Percentiles rank a stretch among this genome's conserved stretches.
These are phyloP conservation scores for Insectozyma bohioensis DNA, from an alignment of 1,139 yeast species.

Conservation along the genomic window DNA sequence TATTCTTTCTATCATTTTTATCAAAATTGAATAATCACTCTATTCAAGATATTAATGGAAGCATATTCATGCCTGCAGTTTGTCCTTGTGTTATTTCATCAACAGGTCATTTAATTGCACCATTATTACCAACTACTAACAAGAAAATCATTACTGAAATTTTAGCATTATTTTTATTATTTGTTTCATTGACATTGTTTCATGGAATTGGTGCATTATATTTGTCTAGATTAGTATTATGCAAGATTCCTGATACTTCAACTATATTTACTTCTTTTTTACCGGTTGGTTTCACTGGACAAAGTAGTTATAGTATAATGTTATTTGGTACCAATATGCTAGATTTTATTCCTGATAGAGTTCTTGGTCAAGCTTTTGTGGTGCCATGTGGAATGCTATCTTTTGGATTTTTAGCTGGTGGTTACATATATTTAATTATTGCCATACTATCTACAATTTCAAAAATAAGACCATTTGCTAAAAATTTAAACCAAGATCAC, in stretches of 20 bases:
- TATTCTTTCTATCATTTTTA: conserved; percentile 14
- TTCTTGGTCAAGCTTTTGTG: conserved; percentile 13
- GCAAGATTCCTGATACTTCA: conserved; percentile 12
- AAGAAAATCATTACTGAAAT: conserved; percentile 12
- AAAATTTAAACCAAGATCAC: conserved; percentile 21
- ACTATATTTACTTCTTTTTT: conserved; percentile 20
- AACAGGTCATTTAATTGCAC: conserved; percentile 12
- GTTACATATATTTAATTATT: conserved; percentile 58
- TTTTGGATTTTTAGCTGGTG: conserved; percentile 54
- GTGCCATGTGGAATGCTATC: conserved; percentile 30
- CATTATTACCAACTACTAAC: conserved; percentile 9
- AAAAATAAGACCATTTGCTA: conserved; percentile 30
- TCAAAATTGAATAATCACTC: conserved; percentile 12
- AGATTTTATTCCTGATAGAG: conserved; percentile 16
- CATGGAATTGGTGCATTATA: conserved; percentile 14
- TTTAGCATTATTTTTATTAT: conserved; percentile 10
- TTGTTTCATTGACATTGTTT: conserved; percentile 10
- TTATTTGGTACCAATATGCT: conserved; percentile 49
- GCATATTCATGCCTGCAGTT: conserved; percentile 13
- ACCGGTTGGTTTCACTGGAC: conserved; percentile 56
- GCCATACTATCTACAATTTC: conserved; percentile 47
- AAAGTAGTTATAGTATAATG: conserved; percentile 69
- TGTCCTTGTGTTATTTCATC: conserved; percentile 14
- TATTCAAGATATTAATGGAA: conserved; percentile 10
- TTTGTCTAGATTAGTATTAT: conserved; percentile 10